These are phyloP conservation scores for Juglanconis oblonga DNA, from an alignment of 2,329 filamentous ascomycete genomes.

Conservation along the genomic window DNA sequence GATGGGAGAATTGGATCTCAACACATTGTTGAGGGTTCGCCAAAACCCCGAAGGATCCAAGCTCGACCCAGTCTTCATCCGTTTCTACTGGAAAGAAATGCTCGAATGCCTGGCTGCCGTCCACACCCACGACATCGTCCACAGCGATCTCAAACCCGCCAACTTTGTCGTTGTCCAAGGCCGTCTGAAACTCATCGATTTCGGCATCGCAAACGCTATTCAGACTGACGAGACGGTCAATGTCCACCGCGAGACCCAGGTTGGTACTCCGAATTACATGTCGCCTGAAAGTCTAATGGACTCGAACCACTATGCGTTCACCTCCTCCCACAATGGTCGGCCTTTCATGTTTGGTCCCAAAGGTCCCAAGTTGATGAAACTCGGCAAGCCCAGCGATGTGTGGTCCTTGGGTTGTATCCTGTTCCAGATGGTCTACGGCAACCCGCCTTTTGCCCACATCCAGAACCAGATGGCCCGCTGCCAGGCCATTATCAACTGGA, in stretches of 20 bases:
- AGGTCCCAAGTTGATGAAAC: conserved; percentile 78
- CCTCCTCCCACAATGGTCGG: conserved; percentile 37
- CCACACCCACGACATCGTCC: conserved; percentile 87
- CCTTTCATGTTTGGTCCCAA: conserved; percentile 27
- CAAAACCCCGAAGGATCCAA: conserved; percentile 69
- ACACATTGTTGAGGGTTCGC: conserved; percentile 74
- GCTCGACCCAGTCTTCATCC: conserved; percentile 86
- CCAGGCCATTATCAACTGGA: conserved; percentile 79
- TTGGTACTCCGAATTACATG: conserved; percentile 99
- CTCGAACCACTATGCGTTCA: conserved; percentile 56
- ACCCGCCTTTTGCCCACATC: conserved; percentile 92
- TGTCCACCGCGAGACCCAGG: conserved; percentile 90
- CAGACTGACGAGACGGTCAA: conserved; percentile 95
- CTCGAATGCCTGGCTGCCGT: conserved; percentile 90
- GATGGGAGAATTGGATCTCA: conserved; percentile 90
- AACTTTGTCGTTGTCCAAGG: conserved; percentile 95
- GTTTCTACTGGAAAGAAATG: conserved; percentile 99
- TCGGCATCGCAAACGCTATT: conserved; percentile 97
- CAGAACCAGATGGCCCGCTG: conserved; percentile 82
- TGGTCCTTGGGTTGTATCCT: conserved; percentile 96
- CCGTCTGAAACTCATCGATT: conserved; percentile 92
- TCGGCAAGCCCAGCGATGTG: conserved; percentile 93
- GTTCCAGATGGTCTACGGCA: conserved; percentile 97
- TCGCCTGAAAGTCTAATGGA: conserved; percentile 92
- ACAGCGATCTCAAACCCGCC: conserved; percentile 94